Base-by-base conservation (phyloP, 805 yeast species). In the Wickerhamomyces alni region DNA sequence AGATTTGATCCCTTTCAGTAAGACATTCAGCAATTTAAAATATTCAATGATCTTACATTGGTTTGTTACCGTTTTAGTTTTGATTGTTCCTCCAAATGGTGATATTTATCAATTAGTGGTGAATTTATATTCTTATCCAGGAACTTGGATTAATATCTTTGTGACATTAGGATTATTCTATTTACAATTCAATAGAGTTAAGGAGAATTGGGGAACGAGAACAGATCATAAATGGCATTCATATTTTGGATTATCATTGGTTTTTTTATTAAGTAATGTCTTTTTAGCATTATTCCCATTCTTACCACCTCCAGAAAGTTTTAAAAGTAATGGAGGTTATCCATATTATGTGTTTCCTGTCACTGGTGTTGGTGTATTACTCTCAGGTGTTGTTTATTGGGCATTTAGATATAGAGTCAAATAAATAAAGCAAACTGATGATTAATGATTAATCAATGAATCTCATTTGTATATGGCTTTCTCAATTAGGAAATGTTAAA, bases 91-190 rank as follows among this genome's bases (percentile, higher is more conserved):
- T 2, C 85, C 85, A 7, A 73, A 80, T 16, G 72, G 80, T 6
- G 79, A 77, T 35, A 77, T 79, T 21, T 80, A 78, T 56, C 79
- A 78, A 51, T 74, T 80, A 46, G 72, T 79, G 12, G 75, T 80
- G 36, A 80, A 80, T 47, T 58, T 77, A 44, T 75, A 77, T 54
- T 71, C 82, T 3, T 79, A 79, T 41, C 85, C 86, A 2, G 78
- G 80, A 0, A 73, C 84, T 2, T 68, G 80, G 70, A 68, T 79
- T 43, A 76, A 75, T 40, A 52, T 73, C 10, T 53, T 73, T 13
- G 69, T 80, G 9, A 67, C 82, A 0, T 51, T 57, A 1, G 85
- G 85, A 1, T 57, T 79, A 35, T 44, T 76, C 2, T 77, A 75
- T 46, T 62, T 78, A 43, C 79, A 75, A 43, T 50, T 54, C 33